Evolutionary conservation across 352 stramenopile species (phyloP), one percentile per base, ranked within the genome.

Genomic region (Phytopythium oedochilum): DNA sequence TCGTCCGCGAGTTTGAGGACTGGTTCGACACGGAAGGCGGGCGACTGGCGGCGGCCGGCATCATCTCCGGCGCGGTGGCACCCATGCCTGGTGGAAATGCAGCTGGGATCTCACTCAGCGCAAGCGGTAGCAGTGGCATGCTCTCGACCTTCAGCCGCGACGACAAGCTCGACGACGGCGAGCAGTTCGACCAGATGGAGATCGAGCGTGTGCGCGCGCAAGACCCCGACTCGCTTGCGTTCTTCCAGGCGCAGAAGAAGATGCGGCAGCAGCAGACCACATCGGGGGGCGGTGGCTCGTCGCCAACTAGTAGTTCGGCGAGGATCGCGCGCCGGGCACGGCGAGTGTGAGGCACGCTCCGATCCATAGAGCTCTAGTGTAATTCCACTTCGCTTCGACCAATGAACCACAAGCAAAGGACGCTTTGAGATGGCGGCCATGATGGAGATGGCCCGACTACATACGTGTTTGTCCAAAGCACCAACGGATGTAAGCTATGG

Each of bases 121-220:
- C 38, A 17, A 44, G 53, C 17, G 48, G 40, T n/a, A 47, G 31
- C 12, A 42, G 43, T n/a, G 56, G 44, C 2, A 43, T 57, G 6
- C 47, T 64, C 28, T 45, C 36, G 11, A 62, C 60, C 23, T 79
- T 69, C 32, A 74, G 65, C 31, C 78, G 78, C 23, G 73, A 86
- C 28, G 87, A 96, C 65, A 83, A 89, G 38, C 68, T 97, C 4
- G 92, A 97, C 55, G 89, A 97, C 53, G 84, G 86, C 32, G 91
- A 97, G 64, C 84, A 94, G 56, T 97, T 97, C 40, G 89, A 97
- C 28, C 83, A 92, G 54, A 88, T 97, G 75, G 89, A 97, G 60
- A 63, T 96, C 4, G 87, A 97, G 12, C 80, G 89, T 34, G 68
- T 97, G 10, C 64, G 73, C n/a, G 71, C 78, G 2, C 75, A 97